Conservation (phyloP, 2,329 filamentous ascomycete species). For the Curvularia verruculosa region DNA sequence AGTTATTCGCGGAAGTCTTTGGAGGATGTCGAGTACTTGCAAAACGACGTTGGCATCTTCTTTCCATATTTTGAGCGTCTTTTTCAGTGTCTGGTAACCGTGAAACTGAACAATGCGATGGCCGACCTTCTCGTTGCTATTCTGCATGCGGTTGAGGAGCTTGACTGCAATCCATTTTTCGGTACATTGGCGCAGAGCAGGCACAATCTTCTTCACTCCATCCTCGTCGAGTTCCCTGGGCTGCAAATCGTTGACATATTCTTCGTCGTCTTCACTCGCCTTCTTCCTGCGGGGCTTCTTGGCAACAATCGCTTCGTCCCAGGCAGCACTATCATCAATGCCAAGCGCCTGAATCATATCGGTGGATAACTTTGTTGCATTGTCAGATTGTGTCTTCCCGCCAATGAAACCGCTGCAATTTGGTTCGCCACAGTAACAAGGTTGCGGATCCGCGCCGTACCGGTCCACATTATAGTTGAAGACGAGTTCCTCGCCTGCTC, state of each 20-base stretch:
- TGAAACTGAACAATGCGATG: slow-evolving; percentile 94
- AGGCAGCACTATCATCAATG: slow-evolving; percentile 89
- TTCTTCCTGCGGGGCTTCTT: slow-evolving; percentile 95
- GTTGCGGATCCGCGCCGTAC: slow-evolving; percentile 94
- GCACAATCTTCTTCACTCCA: slow-evolving; percentile 93
- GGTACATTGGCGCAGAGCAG: slow-evolving; percentile 94
- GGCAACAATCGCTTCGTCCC: slow-evolving; percentile 81
- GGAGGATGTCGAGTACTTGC: slow-evolving; percentile 87
- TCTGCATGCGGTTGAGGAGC: slow-evolving; percentile 83
- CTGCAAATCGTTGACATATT: slow-evolving; percentile 90
- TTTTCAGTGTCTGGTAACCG: slow-evolving; percentile 93
- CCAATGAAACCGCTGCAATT: slow-evolving; percentile 98
- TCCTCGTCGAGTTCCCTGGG: slow-evolving; percentile 79
- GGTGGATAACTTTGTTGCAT: slow-evolving; percentile 87
- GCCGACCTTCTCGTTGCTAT: slow-evolving; percentile 83
- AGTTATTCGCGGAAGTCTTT: slow-evolving; percentile 86
- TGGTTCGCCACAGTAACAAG: slow-evolving; percentile 92
- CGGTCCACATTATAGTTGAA: slow-evolving; percentile 99
- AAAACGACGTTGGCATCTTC: slow-evolving; percentile 89
- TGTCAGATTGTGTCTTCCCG: slow-evolving; percentile 96
- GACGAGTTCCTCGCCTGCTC: slow-evolving; percentile 89
- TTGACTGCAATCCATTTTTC: slow-evolving; percentile 99
- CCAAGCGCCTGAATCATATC: slow-evolving; percentile 93
- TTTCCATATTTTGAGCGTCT: slow-evolving; percentile 80
- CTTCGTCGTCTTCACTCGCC: slow-evolving; percentile 87